phyloP scores from a whole-genome alignment of 345 rosid genomes.

The Hibiscus trionum region DNA sequence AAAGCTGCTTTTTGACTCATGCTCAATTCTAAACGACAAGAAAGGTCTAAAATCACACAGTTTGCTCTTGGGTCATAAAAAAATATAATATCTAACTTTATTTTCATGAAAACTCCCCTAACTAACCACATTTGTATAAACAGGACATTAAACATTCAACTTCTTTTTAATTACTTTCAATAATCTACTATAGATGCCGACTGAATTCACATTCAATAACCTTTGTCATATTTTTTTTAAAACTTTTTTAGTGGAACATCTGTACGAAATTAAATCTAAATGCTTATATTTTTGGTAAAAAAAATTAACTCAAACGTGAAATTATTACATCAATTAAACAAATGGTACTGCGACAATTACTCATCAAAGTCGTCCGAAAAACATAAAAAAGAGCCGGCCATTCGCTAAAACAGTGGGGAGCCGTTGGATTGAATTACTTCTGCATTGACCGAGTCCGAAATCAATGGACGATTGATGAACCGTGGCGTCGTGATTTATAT shows the following conservation, averaged over 20 bases:
- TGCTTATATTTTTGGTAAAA: too few relatives aligned
- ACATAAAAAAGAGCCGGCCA: background rate
- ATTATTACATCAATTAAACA: background rate
- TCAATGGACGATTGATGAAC: background rate
- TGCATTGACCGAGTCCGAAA: background rate
- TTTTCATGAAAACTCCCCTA: too few relatives aligned
- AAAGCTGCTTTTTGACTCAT: background rate
- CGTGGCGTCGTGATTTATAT: background rate
- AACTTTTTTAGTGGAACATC: background rate
- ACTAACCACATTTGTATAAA: too few relatives aligned
- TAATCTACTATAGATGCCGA: too few relatives aligned
- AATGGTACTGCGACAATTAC: background rate
- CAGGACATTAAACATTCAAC: too few relatives aligned
- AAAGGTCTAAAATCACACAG: background rate
- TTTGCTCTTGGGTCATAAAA: background rate
- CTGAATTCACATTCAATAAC: too few relatives aligned
- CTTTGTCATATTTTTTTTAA: background rate
- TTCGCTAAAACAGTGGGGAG: background rate
- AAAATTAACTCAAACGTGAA: background rate
- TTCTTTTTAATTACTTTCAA: too few relatives aligned
- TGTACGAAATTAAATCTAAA: background rate
- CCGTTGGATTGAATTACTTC: background rate
- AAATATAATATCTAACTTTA: too few relatives aligned
- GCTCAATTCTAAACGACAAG: background rate
- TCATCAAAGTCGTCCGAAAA: background rate